phyloP scores from a whole-genome alignment of 495 filamentous ascomycete genomes.

The Penicillium crystallinum region DNA sequence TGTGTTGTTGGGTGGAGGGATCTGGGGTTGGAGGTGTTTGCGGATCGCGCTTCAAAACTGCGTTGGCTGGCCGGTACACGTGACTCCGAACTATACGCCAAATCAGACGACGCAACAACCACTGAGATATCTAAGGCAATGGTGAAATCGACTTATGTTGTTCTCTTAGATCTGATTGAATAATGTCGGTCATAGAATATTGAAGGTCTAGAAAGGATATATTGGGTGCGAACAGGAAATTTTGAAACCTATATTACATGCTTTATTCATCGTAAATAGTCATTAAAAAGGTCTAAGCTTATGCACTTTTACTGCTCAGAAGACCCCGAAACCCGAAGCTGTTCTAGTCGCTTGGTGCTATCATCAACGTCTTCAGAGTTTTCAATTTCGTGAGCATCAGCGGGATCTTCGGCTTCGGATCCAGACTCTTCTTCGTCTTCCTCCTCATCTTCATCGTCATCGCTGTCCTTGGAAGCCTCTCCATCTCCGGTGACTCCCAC shows the following conservation, averaged over 20 bases:
- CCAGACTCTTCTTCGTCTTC: conserved; percentile 26
- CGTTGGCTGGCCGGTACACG: background rate
- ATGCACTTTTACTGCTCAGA: conserved; percentile 12
- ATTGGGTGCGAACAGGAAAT: background rate
- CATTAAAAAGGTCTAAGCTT: conserved; percentile 21
- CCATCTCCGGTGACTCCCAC: conserved; percentile 56
- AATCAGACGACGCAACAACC: background rate
- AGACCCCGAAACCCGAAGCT: conserved; percentile 32
- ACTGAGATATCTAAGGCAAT: background rate
- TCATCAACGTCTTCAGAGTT: conserved; percentile 20
- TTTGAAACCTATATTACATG: conserved; percentile 22
- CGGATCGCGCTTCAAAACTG: conserved; percentile 5
- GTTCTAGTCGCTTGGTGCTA: conserved; percentile 30
- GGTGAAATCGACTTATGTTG: background rate
- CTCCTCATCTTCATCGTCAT: conserved; percentile 35
- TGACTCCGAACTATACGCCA: background rate
- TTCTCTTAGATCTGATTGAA: background rate
- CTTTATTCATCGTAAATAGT: conserved; percentile 33
- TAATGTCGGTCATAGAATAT: background rate
- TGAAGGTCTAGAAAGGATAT: background rate
- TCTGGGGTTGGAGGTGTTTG: conserved; percentile 1
- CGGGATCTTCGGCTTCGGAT: conserved; percentile 10
- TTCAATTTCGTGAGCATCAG: conserved; percentile 15
- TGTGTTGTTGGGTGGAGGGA: conserved; percentile 13
- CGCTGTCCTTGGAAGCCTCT: conserved; percentile 26